Conservation (phyloP, 75 land plant genomes). For the Picea glauca region DNA sequence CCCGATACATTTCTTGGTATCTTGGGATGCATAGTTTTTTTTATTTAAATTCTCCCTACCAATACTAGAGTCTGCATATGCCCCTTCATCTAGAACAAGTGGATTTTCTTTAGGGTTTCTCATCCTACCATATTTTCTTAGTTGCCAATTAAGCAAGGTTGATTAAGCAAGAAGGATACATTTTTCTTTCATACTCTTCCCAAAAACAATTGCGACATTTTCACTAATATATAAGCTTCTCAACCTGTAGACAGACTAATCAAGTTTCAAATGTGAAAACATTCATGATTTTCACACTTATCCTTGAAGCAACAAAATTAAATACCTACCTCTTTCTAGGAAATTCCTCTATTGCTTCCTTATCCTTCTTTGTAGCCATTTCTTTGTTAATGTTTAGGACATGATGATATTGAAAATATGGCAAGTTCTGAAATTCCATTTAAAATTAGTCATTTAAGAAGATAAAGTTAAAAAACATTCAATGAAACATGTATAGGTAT, state of each 20-base stretch:
- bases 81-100: slow-evolving; percentile 11
- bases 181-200: slow-evolving; percentile 62
- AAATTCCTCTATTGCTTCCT: slow-evolving; percentile 37
- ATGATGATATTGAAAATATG: slow-evolving; percentile 37
- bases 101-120: slow-evolving; percentile 65
- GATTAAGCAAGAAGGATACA: too few relatives aligned
- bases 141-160: slow-evolving; percentile 39
- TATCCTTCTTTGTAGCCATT: slow-evolving; percentile 49
- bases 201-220: slow-evolving; percentile 28
- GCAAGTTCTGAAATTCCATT: slow-evolving; percentile 44
- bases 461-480: background rate
- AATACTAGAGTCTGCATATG: slow-evolving; percentile 11
- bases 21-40: slow-evolving; percentile 8
- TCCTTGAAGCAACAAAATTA: background rate
- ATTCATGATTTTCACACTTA: too few relatives aligned
- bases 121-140: slow-evolving; percentile 61
- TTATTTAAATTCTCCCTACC: background rate
- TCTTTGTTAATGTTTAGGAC: slow-evolving; percentile 42
- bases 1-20: slow-evolving; percentile 10
- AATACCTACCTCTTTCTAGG: slow-evolving; percentile 34
- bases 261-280: background rate
- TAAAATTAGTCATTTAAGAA: background rate
- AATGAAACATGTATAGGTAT: background rate
- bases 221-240: slow-evolving; percentile 50
- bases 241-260: slow-evolving; percentile 25